phyloP scores from a whole-genome alignment of 495 filamentous ascomycete genomes.

The Elasticomyces elasticus region DNA sequence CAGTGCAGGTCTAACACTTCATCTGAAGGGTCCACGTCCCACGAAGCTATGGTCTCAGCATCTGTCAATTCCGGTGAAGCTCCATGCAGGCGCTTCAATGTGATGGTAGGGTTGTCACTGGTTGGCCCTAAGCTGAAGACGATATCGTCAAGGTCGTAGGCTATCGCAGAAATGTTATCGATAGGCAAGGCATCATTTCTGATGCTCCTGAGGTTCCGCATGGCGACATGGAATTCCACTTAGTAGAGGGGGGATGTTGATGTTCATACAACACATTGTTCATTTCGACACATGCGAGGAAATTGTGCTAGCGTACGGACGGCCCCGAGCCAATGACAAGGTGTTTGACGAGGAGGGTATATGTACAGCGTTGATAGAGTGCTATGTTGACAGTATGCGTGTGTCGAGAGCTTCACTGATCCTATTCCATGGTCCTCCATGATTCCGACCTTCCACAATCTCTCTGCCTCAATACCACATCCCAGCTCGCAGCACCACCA shows the following conservation, averaged over 20 bases:
- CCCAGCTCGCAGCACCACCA: not conserved
- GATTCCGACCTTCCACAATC: too few species aligned
- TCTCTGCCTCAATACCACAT: not conserved
- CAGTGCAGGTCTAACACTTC: slow-evolving; percentile 67
- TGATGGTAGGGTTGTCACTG: slow-evolving; percentile 25
- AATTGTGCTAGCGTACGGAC: too few species aligned
- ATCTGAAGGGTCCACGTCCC: slow-evolving; percentile 72
- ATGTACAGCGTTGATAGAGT: not conserved
- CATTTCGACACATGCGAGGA: not conserved
- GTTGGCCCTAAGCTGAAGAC: slow-evolving; percentile 32
- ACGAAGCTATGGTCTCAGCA: slow-evolving; percentile 53
- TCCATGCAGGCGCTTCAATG: slow-evolving; percentile 24
- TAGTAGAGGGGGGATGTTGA: not conserved
- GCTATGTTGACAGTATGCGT: not conserved
- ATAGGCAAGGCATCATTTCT: slow-evolving; percentile 4
- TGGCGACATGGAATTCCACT: slow-evolving; percentile 6
- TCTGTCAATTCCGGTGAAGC: slow-evolving; percentile 10
- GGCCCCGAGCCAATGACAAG: not conserved
- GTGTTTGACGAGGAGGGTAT: not conserved
- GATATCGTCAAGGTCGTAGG: slow-evolving; percentile 28
- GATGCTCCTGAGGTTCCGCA: slow-evolving; percentile 32
- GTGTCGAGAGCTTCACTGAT: not conserved
- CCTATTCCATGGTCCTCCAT: too few species aligned
- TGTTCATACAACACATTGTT: not conserved
- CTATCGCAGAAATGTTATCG: slow-evolving; percentile 20